Evolutionary conservation across 805 yeast species (phyloP), one percentile per base, ranked within the genome.

Genomic region (Danielozyma ontarioensis): DNA sequence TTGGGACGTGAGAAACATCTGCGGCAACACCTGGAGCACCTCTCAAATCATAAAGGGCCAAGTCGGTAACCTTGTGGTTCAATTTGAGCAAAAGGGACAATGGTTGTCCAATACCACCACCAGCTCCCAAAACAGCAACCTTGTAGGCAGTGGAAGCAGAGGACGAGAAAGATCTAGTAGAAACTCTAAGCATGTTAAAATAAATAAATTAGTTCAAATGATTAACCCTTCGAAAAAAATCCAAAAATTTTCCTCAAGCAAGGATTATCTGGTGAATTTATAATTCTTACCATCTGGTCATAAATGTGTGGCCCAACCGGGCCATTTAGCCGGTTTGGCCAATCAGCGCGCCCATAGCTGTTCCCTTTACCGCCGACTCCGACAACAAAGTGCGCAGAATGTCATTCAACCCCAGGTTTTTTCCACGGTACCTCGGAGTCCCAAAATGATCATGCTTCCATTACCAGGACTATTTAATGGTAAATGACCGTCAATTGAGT

Each of bases 11-110:
- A 28, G 95, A 84, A 42, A 89, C 74, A 57, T 89, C 97, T 37
- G 97, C 89, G 46, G 96, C 97, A 41, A 89, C 97, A 72, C 97
- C 97, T 48, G 88, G 87, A 41, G 96, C 94, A 52, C 93, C 87
- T 62, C 80, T 79, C 57, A 89, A 73, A 67, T 89, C 97, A 72
- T 84, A 89, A 36, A 89, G 71, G 40, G 93, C 76, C 59, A 89
- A 73, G 48, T 81, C 83, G 33, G 95, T 83, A 42, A 89, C 95
- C 66, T 84, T 80, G 65, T 75, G 82, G 79, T 87, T 86, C 57
- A 83, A 74, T 72, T 90, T 89, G 70, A 89, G 64, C 57, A 90
- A 74, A 40, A 85, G 69, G 13, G 66, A 61, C 41, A 61, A 55
- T 54, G 68, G 66, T 74, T 74, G 68, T 65, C 97, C 97, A 63